Percentiles rank a stretch among this genome's conserved stretches.
These are phyloP conservation scores for Monosporascus sp. DNA, from an alignment of 2,329 filamentous ascomycete genomes.

Conservation along the genomic window DNA sequence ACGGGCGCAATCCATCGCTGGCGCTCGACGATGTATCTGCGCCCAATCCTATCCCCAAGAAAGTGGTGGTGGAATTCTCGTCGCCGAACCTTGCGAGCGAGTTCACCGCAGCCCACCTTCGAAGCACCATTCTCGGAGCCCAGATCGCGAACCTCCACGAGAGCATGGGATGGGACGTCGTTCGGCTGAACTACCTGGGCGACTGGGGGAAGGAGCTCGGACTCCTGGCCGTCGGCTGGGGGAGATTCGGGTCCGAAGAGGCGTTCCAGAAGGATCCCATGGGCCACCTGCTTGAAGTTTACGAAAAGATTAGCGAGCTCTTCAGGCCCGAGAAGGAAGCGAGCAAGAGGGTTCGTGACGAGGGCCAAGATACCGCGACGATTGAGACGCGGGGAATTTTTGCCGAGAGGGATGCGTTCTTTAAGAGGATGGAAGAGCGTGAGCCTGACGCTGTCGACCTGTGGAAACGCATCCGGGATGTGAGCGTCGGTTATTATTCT, in stretches of 20 bases:
- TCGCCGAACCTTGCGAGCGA: constrained; percentile 70
- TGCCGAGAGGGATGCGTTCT: constrained; percentile 48
- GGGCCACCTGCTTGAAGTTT: constrained; percentile 63
- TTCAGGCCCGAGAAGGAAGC: constrained; percentile 50
- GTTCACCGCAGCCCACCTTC: constrained; percentile 64
- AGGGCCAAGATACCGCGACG: constrained; percentile 29
- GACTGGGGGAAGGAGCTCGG: constrained; percentile 69
- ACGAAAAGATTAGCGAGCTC: constrained; percentile 56
- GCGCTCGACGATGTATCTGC: not conserved
- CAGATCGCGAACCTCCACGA: constrained; percentile 63
- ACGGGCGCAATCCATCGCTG: constrained; percentile 53
- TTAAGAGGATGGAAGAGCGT: constrained; percentile 53
- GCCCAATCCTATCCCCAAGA: constrained; percentile 24
- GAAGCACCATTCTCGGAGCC: constrained; percentile 65
- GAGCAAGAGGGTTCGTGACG: constrained; percentile 40
- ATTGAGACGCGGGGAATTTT: constrained; percentile 35
- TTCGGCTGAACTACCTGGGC: constrained; percentile 65
- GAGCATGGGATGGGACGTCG: constrained; percentile 61
- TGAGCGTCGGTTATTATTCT: constrained; percentile 49
- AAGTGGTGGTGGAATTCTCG: constrained; percentile 64
- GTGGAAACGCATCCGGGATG: constrained; percentile 49
- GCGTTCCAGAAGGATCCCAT: constrained; percentile 59
- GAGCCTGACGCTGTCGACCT: constrained; percentile 47
- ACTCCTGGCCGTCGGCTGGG: constrained; percentile 60
- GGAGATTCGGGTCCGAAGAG: constrained; percentile 60